Evolutionary conservation across 2,329 filamentous ascomycete species (phyloP), one percentile per base, ranked within the genome.

Genomic region (Canariomyces notabilis): DNA sequence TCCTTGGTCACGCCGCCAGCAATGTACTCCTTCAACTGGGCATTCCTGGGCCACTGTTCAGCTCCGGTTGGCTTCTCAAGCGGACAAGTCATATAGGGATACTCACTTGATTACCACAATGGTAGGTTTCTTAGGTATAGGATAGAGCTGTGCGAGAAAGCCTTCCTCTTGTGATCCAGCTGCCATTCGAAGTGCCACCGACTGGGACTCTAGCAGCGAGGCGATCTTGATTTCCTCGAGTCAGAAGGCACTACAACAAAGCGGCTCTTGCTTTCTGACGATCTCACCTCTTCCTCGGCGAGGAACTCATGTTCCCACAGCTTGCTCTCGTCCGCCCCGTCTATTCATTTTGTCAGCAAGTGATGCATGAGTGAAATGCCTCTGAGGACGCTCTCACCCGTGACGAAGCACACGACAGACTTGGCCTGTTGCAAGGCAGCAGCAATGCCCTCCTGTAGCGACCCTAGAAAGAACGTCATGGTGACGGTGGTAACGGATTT

Each of bases 351-450:
- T 9, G 46, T 58, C 37, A 56, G 51, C 18, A 23, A 16, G 14
- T 42, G 12, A 22, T 21, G 15, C 14, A 46, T 52, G 26, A 22
- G 7, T 29, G 33, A n/a, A 2, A 11, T 16, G 11, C n/a, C n/a
- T n/a, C n/a, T n/a, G n/a, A 15, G 15, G 14, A 14, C 14, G n/a
- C 18, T 55, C 71, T 55, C 65, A 89, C 87, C 84, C 60, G 82
- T 80, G 23, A 95, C 83, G 65, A 96, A 94, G 68, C 89, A 95
- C 22, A 87, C 77, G 1, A 96, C 86, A 15, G 85, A 75, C 66
- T 91, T 94, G 49, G 79, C 72, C 63, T 90, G 74, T 50, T 80
- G 77, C 6, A 96, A 75, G 11, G 90, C 89, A 16, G 79, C 72
- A 23, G 78, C 75, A 57, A 96, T 94, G 48, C 88, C 90, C 59